Base-by-base conservation (phyloP, 129 eudicot genomes). In the Silybum marianum region DNA sequence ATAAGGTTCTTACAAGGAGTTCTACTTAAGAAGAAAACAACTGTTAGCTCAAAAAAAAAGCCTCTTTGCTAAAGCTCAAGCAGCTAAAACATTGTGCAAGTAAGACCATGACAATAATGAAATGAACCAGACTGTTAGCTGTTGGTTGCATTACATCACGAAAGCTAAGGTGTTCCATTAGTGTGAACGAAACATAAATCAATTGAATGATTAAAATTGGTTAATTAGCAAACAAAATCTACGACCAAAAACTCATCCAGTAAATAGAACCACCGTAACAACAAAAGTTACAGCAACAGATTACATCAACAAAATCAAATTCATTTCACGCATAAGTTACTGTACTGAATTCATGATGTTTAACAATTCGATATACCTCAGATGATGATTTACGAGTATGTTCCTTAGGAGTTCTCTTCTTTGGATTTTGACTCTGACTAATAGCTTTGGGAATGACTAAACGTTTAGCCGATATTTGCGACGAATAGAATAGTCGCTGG, bases 401-500 rank as follows among this genome's bases (percentile, higher is more conserved):
- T 23, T 75, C 70, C 23, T 80, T 87, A 9, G 58, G 44, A 32
- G 4, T 39, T 63, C 51, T 71, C 62, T 65, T 77, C 81, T 76
- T 82, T 82, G 83, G 87, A 87, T 63, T 40, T 46, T 71, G 85
- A 85, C 73, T 78, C 13, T 69, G 84, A 44, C 72, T 76, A 2
- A 81, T 22, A 58, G 89, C 63, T 78, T 81, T 88, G 2, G 84
- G 78, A 77, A 81, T 23, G 83, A 67, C 65, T 40, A 82, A 66
- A 60, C 79, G 78, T 65, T 80, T 21, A n/a, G 88, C 77, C 21
- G 73, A 30, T 23, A 76, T 80, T 25, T 74, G 83, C 5, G 86
- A 85, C 0, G 90, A 30, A 78, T 83, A 75, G 80, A 80, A 83
- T 18, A 84, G 81, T 19, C 89, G 89, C 30, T 81, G 81, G 34